Evolutionary conservation across 176 grass and related monocot genomes (phyloP).

Genomic region (Tillandsia fasciculata): DNA sequence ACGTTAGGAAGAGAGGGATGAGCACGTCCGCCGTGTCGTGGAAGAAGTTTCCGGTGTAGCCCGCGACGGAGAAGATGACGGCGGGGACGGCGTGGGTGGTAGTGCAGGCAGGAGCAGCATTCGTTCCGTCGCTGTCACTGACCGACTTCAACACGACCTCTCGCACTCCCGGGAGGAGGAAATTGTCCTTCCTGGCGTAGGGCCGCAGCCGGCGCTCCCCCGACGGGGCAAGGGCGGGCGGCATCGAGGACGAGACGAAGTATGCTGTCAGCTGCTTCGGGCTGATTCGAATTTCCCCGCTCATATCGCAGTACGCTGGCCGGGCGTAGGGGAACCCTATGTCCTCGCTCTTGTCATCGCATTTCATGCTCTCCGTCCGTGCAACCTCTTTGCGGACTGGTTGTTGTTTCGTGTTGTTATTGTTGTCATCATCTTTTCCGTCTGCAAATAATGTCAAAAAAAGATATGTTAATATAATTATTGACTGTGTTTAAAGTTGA

Average conservation of each 20-base stretch:
- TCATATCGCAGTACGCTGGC: slow-evolving; percentile 43
- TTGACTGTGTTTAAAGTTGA: too few relatives aligned
- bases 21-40: slow-evolving; percentile 58
- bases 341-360: slow-evolving; percentile 47
- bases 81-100: slow-evolving; percentile 34
- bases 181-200: slow-evolving; percentile 49
- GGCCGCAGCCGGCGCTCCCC: slow-evolving; percentile 37
- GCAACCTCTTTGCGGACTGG: neutral
- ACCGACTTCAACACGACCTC: slow-evolving; percentile 38
- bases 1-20: slow-evolving; percentile 49
- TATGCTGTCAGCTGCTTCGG: slow-evolving; percentile 40
- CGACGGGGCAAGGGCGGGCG: slow-evolving; percentile 19
- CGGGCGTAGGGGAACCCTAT: slow-evolving; percentile 58
- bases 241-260: slow-evolving; percentile 30
- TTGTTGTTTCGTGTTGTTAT: too few relatives aligned
- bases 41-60: slow-evolving; percentile 65
- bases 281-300: slow-evolving; percentile 47
- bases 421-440: neutral
- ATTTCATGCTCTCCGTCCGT: slow-evolving; percentile 17
- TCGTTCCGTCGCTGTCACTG: slow-evolving; percentile 10
- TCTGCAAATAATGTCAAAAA: neutral
- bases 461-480: neutral
- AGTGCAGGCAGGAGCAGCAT: slow-evolving; percentile 26
- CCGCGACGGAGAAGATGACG: slow-evolving; percentile 54
- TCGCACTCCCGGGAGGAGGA: slow-evolving; percentile 34